Evolutionary conservation across 257 asterid species (phyloP).

Genomic region (Penstemon newberryi): DNA sequence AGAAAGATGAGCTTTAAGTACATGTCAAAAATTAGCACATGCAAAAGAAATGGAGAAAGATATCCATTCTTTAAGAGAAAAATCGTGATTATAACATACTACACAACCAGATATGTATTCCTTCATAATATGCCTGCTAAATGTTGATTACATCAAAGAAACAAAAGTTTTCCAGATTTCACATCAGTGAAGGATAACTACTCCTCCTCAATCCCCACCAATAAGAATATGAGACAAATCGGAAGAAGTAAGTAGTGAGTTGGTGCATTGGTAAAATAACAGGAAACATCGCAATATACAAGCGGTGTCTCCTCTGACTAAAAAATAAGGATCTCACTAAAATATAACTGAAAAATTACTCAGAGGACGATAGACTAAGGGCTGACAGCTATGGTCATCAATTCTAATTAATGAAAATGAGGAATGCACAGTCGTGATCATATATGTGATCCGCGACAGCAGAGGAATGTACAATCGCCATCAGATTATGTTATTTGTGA

Average conservation of each 20-base stretch:
- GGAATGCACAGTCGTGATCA: too few species aligned
- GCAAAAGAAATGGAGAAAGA: neutral
- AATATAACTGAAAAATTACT: neutral
- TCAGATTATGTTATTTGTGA: neutral
- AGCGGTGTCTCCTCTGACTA: neutral
- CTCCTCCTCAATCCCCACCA: neutral
- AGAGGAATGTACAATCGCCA: neutral
- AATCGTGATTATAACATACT: neutral
- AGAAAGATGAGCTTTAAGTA: neutral
- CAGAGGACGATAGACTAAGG: neutral
- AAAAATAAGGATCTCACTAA: neutral
- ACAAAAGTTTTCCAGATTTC: neutral
- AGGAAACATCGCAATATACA: neutral
- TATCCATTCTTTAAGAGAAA: neutral
- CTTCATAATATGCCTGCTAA: neutral
- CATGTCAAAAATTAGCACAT: slow-evolving; percentile 5
- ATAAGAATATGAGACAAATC: neutral
- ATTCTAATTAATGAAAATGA: neutral
- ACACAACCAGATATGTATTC: neutral
- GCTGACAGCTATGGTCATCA: neutral
- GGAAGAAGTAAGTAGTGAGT: neutral
- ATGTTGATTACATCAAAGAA: neutral
- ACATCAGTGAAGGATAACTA: neutral
- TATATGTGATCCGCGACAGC: neutral
- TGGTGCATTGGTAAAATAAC: neutral